Percentiles rank a stretch among this genome's conserved stretches.
Evolutionary conservation across 1,284 basidiomycete species (phyloP).

Genomic region (Pseudozyma sp.): DNA sequence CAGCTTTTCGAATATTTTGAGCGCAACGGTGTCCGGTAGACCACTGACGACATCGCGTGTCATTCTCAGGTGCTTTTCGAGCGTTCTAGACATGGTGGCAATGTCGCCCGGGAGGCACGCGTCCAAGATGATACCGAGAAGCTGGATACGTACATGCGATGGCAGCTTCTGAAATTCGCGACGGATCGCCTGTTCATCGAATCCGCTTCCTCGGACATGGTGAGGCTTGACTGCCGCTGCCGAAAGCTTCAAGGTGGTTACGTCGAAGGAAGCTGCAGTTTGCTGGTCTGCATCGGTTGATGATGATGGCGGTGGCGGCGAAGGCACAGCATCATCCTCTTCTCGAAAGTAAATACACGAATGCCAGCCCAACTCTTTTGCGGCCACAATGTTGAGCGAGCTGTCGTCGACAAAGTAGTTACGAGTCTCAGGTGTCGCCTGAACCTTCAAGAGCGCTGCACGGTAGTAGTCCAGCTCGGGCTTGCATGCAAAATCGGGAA

Average conservation of each 20-base stretch:
- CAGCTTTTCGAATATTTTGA: conserved; percentile 77
- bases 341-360: conserved; percentile 62
- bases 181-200: conserved; percentile 48
- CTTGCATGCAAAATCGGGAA: conserved; percentile 80
- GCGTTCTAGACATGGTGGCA: conserved; percentile 68
- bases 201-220: conserved; percentile 9
- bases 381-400: conserved; percentile 58
- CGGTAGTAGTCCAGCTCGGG: conserved; percentile 73
- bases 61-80: conserved; percentile 82
- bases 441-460: conserved; percentile 53
- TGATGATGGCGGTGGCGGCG: conserved; percentile 11
- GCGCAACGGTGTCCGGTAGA: conserved; percentile 77
- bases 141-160: conserved; percentile 38
- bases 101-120: conserved; percentile 59
- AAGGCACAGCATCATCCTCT: conserved; percentile 28
- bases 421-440: conserved; percentile 21
- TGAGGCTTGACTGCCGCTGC: background rate
- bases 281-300: conserved; percentile 18
- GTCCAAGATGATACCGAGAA: conserved; percentile 53
- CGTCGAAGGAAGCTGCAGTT: conserved; percentile 29
- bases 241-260: conserved; percentile 15
- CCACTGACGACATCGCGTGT: conserved; percentile 83
- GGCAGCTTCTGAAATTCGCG: conserved; percentile 44
- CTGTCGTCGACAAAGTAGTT: conserved; percentile 68
- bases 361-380: conserved; percentile 63